phyloP scores from a whole-genome alignment of 202 grass and related monocot genomes.

The Tripidium arundinaceum region DNA sequence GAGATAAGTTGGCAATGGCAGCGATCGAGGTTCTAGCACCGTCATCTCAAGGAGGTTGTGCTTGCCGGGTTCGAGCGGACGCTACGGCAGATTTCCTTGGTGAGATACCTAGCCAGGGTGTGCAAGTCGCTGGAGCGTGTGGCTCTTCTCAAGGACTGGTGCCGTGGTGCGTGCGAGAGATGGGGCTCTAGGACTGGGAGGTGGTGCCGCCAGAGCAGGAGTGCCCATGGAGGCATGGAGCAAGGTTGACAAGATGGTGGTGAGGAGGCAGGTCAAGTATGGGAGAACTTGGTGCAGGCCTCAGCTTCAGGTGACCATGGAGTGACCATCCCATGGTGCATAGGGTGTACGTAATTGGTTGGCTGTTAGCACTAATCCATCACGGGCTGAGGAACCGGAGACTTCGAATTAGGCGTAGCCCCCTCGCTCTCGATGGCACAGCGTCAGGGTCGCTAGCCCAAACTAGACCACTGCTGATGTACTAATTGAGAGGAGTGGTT shows the following conservation, averaged over 20 bases:
- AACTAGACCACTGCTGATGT: no score
- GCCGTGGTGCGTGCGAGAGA: background rate
- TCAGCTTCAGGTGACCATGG: background rate
- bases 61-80: background rate
- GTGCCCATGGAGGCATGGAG: constrained; percentile 11
- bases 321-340: background rate
- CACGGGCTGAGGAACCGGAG: no score
- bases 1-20: background rate
- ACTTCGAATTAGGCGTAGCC: no score
- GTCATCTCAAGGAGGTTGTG: background rate
- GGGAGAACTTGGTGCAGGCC: background rate
- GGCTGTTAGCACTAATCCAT: no score
- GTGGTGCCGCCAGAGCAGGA: background rate
- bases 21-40: background rate
- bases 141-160: background rate
- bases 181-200: constrained; percentile 17
- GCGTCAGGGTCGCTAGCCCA: no score
- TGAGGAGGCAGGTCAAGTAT: constrained; percentile 2
- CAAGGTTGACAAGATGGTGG: background rate
- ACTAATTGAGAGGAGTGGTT: no score
- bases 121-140: constrained; percentile 1
- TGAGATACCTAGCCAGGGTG: background rate
- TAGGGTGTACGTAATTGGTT: no score
- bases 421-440: no score
- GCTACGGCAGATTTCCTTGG: background rate